Evolutionary conservation across 345 rosid species (phyloP).

Genomic region (Eutrema heterophyllum): DNA sequence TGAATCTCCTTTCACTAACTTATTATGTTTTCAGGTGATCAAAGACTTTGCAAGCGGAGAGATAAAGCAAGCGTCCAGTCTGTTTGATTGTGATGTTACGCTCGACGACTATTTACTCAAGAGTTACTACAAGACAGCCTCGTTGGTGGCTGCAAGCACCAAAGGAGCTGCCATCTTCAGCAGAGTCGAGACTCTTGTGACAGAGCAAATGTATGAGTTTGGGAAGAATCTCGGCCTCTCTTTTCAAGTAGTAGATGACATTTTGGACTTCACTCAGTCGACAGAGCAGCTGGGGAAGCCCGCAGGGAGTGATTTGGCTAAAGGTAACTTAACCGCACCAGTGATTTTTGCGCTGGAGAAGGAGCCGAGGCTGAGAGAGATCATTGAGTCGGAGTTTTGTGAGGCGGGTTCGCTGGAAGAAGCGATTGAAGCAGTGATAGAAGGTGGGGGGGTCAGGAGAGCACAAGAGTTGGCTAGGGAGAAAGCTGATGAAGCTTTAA

Average conservation of each 20-base stretch:
- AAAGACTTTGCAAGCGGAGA: conserved; percentile 98
- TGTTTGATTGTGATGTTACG: conserved; percentile 72
- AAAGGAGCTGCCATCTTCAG: conserved; percentile 92
- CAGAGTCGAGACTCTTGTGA: conserved; percentile 41
- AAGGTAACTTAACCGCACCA: conserved; percentile 86
- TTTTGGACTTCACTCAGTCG: conserved; percentile 89
- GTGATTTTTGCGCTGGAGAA: conserved; percentile 75
- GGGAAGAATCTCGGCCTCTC: conserved; percentile 91
- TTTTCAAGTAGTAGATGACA: conserved; percentile 87
- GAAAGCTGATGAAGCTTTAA: conserved; percentile 61
- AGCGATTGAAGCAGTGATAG: not conserved
- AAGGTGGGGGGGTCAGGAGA: conserved; percentile 23
- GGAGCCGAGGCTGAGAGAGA: conserved; percentile 45
- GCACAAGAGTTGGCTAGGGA: conserved; percentile 68
- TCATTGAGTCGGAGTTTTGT: not conserved
- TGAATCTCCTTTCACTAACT: not conserved
- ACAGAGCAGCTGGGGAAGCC: conserved; percentile 95
- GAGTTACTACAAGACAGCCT: conserved; percentile 93
- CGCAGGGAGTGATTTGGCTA: conserved; percentile 63
- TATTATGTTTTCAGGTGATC: conserved; percentile 55
- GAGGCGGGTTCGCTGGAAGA: not conserved
- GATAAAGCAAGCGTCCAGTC: conserved; percentile 90
- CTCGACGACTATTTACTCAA: conserved; percentile 83
- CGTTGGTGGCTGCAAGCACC: conserved; percentile 88
- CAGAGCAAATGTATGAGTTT: conserved; percentile 65